Conservation (phyloP, 1,139 yeast species). For the Zhuliangozyma parablackwelliae region DNA sequence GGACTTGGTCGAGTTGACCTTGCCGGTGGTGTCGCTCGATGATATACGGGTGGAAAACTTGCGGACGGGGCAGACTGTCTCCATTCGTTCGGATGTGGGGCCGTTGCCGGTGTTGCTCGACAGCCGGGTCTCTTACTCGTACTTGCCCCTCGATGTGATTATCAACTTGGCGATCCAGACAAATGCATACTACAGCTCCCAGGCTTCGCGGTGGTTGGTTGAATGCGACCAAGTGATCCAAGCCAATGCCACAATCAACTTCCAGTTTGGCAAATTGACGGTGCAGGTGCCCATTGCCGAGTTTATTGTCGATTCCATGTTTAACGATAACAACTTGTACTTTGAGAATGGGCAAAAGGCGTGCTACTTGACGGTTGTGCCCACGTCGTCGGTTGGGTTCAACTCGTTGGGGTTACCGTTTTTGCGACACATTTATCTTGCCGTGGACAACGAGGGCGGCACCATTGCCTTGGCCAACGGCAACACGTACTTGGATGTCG, state of each 20-base stretch:
- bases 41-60: conserved; percentile 48
- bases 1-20: conserved; percentile 16
- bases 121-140: conserved; percentile 48
- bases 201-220: conserved; percentile 58
- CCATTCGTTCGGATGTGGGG: conserved; percentile 28
- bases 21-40: conserved; percentile 58
- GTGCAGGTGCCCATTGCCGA: conserved; percentile 52
- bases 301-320: conserved; percentile 40
- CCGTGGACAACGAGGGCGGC: conserved; percentile 60
- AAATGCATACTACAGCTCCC: conserved; percentile 59
- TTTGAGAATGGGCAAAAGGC: conserved; percentile 57
- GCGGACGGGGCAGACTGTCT: conserved; percentile 27
- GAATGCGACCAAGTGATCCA: conserved; percentile 46
- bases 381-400: conserved; percentile 49
- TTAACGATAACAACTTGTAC: conserved; percentile 27
- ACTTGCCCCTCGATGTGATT: conserved; percentile 56
- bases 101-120: conserved; percentile 60
- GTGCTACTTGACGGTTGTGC: conserved; percentile 55
- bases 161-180: conserved; percentile 69
- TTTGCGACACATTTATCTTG: conserved; percentile 53
- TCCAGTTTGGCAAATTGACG: conserved; percentile 50
- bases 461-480: conserved; percentile 47
- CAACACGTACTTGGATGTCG: conserved; percentile 11
- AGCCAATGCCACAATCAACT: conserved; percentile 49
- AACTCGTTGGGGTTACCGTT: conserved; percentile 61